Evolutionary conservation across 1,284 basidiomycete species (phyloP), one percentile per base, ranked within the genome.

Genomic region (Pascua sp.): DNA sequence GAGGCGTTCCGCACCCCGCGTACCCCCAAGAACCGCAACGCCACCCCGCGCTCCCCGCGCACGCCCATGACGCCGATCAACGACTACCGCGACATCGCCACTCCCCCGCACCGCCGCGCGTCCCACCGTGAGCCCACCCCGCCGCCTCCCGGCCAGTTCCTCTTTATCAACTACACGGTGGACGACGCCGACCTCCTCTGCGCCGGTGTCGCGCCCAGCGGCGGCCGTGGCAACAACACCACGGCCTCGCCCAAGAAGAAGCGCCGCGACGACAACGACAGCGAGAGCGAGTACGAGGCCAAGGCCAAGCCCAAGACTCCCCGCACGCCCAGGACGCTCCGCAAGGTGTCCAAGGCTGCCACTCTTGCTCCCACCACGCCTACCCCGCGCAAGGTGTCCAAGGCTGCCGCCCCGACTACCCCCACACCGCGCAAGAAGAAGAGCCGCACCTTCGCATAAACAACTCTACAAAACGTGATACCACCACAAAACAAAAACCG

Each of bases 131-230:
- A 32, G 24, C 24, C 24, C 4, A 46, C 45, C 11, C 45, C 48
- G 13, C 38, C 48, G 7, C 7, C 17, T 11, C n/a, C 49, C 15
- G 32, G 16, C 18, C 18, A 42, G 43, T 56, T 47, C 36, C 70
- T 69, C 8, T 77, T 75, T 55, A 70, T 76, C 67, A 74, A 76
- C 61, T 76, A 70, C 51, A 76, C 75, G 10, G 51, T 53, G 11
- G 67, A 68, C 16, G 75, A 77, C 54, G 73, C 67, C 5, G 69
- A 70, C 48, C 66, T 68, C 61, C 58, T 77, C 10, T 61, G 70
- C 51, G 66, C 68, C 5, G 75, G 73, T 45, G 75, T 77, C 10
- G 75, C 75, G 7, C 74, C 73, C 1, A 66, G 62, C 46, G 75
- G 75, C 0, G 64, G 62, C 53, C 65, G 66, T 42, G 62, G 61